Evolutionary conservation across 257 asterid species (phyloP), one percentile per base, ranked within the genome.

Genomic region (Plectranthus barbatus): DNA sequence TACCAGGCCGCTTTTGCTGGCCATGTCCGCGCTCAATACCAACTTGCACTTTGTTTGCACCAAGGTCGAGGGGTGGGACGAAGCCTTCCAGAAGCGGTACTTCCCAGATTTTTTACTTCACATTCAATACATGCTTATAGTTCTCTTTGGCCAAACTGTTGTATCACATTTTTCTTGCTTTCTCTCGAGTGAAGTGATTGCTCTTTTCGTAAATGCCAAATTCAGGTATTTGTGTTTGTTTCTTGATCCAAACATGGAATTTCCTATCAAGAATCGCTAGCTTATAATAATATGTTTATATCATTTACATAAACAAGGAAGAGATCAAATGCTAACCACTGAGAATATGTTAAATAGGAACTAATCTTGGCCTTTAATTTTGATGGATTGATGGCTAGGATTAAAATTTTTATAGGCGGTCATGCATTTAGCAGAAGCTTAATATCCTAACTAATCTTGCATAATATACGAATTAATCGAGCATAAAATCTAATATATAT

Each of bases 21-120:
- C 49, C 83, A 84, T 74, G 86, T 84, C 55, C 96, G 99, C 54
- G 96, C 96, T 62, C 99, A 90, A 34, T 93, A 90, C 82, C 96
- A 93, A 71, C 90, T 90, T 34, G 99, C 96, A 8, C 83, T 93
- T 34, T 90, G 96, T 79, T 70, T 85, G 44, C 99, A 87, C 70
- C 93, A 85, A 72, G 96, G 94, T 60, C 84, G 87, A 34, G 95
- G 86, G 17, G 60, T 69, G 24, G 63, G 68, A 56, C 79, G 69
- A 66, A 75, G 86, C 75, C 84, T 81, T 62, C 82, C 72, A 23
- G 88, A 81, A 81, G 95, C 94, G 78, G 99, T 89, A 82, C 56
- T 15, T 52, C 40, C n/a, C 47, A 15, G 56, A 37, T 18, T 50
- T 62, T n/a, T 59, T 34, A 46, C 45, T 60, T 60, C 33, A 29